Conservation (phyloP, 208 protist species). For the Plasmodiophora brassicae region DNA sequence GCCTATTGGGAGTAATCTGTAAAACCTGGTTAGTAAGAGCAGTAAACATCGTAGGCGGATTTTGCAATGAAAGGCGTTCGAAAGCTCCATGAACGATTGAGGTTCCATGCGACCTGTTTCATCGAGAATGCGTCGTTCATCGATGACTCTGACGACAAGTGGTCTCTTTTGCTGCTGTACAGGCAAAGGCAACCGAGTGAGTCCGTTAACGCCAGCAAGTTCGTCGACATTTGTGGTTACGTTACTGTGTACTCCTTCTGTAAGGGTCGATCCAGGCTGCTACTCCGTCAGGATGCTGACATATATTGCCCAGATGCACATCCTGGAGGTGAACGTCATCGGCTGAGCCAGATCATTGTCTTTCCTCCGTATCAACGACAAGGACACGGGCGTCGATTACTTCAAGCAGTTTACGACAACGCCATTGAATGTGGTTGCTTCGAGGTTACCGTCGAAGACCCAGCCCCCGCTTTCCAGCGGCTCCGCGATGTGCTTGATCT, state of each 20-base stretch:
- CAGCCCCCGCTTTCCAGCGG: not conserved
- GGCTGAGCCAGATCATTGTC: slow-evolving; percentile 1
- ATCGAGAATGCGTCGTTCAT: slow-evolving; percentile 13
- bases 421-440: not conserved
- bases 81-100: slow-evolving; percentile 1
- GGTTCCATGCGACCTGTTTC: slow-evolving; percentile 13
- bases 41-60: not conserved
- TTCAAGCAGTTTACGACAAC: not conserved
- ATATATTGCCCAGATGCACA: not conserved
- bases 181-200: not conserved
- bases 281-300: not conserved
- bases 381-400: not conserved
- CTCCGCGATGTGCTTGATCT: not conserved
- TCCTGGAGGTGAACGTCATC: not conserved
- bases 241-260: slow-evolving; percentile 4
- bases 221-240: not conserved
- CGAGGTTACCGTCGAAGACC: slow-evolving; percentile 8
- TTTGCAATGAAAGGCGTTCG: slow-evolving; percentile 19
- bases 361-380: slow-evolving; percentile 23
- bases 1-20: no score
- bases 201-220: not conserved
- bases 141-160: slow-evolving; percentile 25
- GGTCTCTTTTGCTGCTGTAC: not conserved
- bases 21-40: no score
- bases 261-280: not conserved